Base-by-base conservation (phyloP, 2,329 filamentous ascomycete species). In the Monosporascus sp. region DNA sequence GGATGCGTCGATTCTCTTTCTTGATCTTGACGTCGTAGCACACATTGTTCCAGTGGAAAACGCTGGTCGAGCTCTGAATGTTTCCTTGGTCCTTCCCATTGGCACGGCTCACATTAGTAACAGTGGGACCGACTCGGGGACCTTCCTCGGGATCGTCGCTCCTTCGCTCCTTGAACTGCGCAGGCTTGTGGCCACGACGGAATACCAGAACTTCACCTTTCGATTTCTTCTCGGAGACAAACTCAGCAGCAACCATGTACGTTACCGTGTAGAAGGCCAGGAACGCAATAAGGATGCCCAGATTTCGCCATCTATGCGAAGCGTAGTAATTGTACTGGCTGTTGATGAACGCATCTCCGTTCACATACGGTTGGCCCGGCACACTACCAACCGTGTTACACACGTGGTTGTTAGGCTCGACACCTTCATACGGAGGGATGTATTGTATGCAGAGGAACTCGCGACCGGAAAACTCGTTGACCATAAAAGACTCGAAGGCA, bases 1-100 rank as follows among this genome's bases (percentile, higher is more conserved):
- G 76, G 63, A 97, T 88, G 44, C 87, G 84, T 17, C 91, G 82
- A 1, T 79, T 74, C 63, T 93, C 84, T 16, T 78, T 77, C 76
- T 95, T 95, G 73, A 96, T 91, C 69, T 89, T 87, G 69, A 85
- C 76, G 55, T 85, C 80, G 64, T 82, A 96, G 73, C 87, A 91
- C 2, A 96, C 86, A 61, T 93, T 80, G 59, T 86, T 81, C 91
- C 91, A 96, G 65, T 91, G 88, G 77, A 95, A 95, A 56, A 92
- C 83, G 22, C 88, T 88, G 5, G 83, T 90, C 66, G 90, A 86
- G 59, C 69, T 59, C 61, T 76, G 69, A 2, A 81, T 65, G 37
- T 73, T 76, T 43, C 70, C 75, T 5, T 54, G 63, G 50, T 74
- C 68, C 61, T 76, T 75, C 43, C 71, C 66, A 31, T 62, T 65